Evolutionary conservation across 306 rosid genomes (phyloP), one percentile per base, ranked within the genome.

Genomic region (Rubus parviflorus): DNA sequence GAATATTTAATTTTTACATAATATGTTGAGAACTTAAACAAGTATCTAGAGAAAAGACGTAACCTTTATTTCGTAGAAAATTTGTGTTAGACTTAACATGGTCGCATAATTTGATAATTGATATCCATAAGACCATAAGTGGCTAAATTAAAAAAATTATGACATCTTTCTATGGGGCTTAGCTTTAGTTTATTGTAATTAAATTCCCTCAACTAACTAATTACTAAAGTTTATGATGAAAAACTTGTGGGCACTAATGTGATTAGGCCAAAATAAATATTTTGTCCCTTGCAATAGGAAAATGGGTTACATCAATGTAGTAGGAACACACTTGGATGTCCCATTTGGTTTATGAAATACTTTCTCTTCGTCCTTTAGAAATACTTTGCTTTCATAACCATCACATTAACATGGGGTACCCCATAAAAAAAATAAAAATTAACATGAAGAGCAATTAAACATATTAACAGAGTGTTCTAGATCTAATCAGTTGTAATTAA

Each of bases 351-450:
- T 15, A 15, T 22, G 22, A 42, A 22, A 14, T 54, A 37, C 51
- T 54, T 74, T 68, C 19, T 30, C 57, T 46, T 70, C 47, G 1
- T 68, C 48, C 13, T 35, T 69, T 25, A 41, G 1, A 67, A 41
- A 67, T 67, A 23, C 73, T 64, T 72, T 72, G 77, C 77, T 72
- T 72, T 76, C 67, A 40, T 23, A 16, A 4, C 38, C 67, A 23
- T 42, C 62, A 16, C 25, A 73, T 2, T 63, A 30, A 61, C 40
- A 4, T 22, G 64, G 64, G 17, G 38, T 30, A 30, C 1, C 35
- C 35, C 35, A 30, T 30, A 30, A 30, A 1, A 30, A 30, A 30
- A 30, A 30, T 30, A 30, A 30, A 30, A 30, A 30, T 30, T 30
- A 30, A 25, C 30, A 25, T 25, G 30, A 30, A 30, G 35, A 30